Conservation (phyloP, 2,329 filamentous ascomycete genomes). For the Ophiognomonia clavigignenti-juglandacearum region DNA sequence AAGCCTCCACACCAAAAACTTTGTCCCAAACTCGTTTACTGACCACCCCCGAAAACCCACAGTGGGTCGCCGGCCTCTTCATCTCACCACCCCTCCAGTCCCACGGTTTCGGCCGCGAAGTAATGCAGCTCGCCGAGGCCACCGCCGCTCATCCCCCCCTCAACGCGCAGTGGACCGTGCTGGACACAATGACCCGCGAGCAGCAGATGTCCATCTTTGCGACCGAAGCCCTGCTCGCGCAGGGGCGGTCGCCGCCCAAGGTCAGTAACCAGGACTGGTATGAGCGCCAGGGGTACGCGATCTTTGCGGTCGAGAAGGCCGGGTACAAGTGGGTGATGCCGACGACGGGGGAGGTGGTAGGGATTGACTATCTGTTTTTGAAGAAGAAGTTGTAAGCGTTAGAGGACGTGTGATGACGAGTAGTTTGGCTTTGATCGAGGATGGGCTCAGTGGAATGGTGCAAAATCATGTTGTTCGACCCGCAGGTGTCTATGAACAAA, state of each 20-base stretch:
- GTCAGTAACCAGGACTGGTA: slow-evolving; percentile 13
- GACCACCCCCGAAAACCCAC: too few species aligned
- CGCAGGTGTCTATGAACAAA: too few species aligned
- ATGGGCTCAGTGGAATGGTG: too few species aligned
- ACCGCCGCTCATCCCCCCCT: background rate
- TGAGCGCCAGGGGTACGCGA: slow-evolving; percentile 13
- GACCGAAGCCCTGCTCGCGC: slow-evolving; percentile 3
- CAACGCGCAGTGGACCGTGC: slow-evolving; percentile 1
- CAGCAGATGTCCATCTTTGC: slow-evolving; percentile 12
- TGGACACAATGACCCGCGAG: slow-evolving; percentile 12
- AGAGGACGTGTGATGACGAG: background rate
- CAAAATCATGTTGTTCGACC: too few species aligned
- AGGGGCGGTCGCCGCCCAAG: slow-evolving; percentile 1
- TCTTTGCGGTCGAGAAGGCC: slow-evolving; percentile 2
- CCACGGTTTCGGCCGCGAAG: slow-evolving; percentile 11
- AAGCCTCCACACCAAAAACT: background rate
- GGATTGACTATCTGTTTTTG: slow-evolving; percentile 11
- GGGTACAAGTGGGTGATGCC: slow-evolving; percentile 10
- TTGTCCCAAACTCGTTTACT: background rate
- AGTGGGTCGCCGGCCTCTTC: slow-evolving; percentile 36
- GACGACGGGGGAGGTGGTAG: slow-evolving; percentile 12
- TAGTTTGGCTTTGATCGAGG: background rate
- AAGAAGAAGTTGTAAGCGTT: slow-evolving; percentile 3
- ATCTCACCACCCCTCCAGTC: slow-evolving; percentile 26
- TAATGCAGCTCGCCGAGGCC: slow-evolving; percentile 6